Conservation (phyloP, 257 asterid species). For the Solanum lignicaule region DNA sequence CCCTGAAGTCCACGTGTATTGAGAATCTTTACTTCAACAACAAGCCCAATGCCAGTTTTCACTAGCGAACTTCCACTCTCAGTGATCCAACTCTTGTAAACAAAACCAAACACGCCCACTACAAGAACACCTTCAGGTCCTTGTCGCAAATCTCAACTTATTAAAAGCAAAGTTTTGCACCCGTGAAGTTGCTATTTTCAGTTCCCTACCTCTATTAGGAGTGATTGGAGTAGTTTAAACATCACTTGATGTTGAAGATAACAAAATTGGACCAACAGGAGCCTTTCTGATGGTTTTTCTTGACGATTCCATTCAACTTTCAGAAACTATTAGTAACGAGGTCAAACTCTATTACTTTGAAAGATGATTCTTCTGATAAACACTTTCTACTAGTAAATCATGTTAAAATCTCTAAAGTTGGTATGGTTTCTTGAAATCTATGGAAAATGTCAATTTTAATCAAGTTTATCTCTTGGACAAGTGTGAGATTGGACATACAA, state of each 20-base stretch:
- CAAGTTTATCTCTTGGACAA: background rate
- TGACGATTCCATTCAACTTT: constrained; percentile 32
- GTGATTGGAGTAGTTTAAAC: constrained; percentile 40
- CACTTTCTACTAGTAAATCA: background rate
- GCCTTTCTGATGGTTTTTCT: constrained; percentile 43
- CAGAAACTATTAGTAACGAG: background rate
- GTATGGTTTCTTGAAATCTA: background rate
- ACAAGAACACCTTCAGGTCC: constrained; percentile 5
- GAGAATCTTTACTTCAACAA: constrained; percentile 68
- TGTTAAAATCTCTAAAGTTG: background rate
- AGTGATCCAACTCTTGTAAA: too few species aligned
- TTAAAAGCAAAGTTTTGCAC: constrained; percentile 56
- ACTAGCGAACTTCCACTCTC: too few species aligned
- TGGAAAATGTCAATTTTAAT: background rate
- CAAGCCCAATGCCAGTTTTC: too few species aligned
- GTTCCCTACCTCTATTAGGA: constrained; percentile 46
- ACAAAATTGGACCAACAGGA: constrained; percentile 20
- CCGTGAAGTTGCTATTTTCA: constrained; percentile 59
- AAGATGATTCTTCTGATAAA: too few species aligned
- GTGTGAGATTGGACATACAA: background rate
- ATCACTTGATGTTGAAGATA: background rate
- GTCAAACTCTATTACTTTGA: background rate
- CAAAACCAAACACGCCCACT: too few species aligned
- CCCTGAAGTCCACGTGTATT: constrained; percentile 80
- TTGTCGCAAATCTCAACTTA: constrained; percentile 59